Evolutionary conservation across 345 rosid genomes (phyloP), one percentile per base, ranked within the genome.

Genomic region (Arabis alpina): DNA sequence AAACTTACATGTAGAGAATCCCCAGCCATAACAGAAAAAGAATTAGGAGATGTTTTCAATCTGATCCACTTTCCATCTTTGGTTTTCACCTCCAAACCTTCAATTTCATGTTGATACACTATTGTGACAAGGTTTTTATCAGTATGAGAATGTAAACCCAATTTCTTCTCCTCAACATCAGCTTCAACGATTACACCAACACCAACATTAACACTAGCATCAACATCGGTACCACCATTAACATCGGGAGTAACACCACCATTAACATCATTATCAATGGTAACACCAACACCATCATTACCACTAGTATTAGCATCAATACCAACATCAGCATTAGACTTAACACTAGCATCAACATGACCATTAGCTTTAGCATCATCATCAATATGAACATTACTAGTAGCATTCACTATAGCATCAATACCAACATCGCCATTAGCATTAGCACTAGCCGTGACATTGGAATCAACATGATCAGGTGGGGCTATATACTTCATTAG

Each of bases 51-150:
- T 70, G 88, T 84, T 54, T 79, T 79, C 12, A 77, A 14, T n/a
- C 71, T 61, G 58, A 84, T 76, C 91, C 91, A 86, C 40, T 78
- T 68, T 0, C 81, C 85, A 4, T 71, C 77, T 77, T 82, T 86
- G 55, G 79, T 70, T 51, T 78, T 70, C 1, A 84, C 62, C n/a
- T 80, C 80, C 28, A 84, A 73, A 5, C 91, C 88, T 1, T 82
- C 87, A 10, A 84, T 80, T 43, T 86, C 72, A 55, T 84, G 81
- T 61, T 84, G 91, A 37, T 64, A 56, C 65, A 86, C 66, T 30
- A 84, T 75, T 23, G 88, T 84, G 9, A 82, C 16, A 41, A 86
- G 58, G 66, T 81, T 86, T 62, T 82, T 86, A 61, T 86, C 87
- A 0, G 88, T 82, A 54, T 84, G 91, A 41, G 62, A 15, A 12